Evolutionary conservation across 164 flowering plant genomes (phyloP), one percentile per base, ranked within the genome.

Genomic region (Tetracentron sinense): DNA sequence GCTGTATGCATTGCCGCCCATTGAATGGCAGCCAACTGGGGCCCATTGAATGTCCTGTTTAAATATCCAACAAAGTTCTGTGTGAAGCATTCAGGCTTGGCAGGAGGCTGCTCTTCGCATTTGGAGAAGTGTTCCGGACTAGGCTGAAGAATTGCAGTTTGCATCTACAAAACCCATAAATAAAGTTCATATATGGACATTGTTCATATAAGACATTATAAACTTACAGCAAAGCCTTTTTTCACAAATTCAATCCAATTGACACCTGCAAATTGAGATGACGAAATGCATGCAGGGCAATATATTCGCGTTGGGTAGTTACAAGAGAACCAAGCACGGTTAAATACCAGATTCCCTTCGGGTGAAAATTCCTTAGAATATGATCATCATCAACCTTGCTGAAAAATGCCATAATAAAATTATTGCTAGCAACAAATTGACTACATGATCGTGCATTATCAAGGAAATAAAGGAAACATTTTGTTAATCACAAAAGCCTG

Each of bases 1-100:
- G 96, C 96, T 17, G 99, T 94, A 69, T 94, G 99, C 83, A 81
- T 91, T 22, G 99, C 99, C 22, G 99, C 99, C 99, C 97, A 89
- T 38, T 94, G 92, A 68, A 94, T 94, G 55, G 99, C 99, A 56
- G 85, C 75, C 61, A 94, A 81, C 70, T 94, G 99, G 25, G 99
- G 99, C 4, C 73, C 85, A 74, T 94, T 94, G 57, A 94, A 94
- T 33, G 80, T 78, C 64, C 77, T 83, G 49, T 78, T 91, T 27
- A 94, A 70, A 74, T 89, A 63, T 2, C 89, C 97, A 64, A 82
- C 79, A 74, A 89, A 94, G 69, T 84, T 85, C 38, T 70, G 96
- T 0, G 99, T 94, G 78, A 94, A 91, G 76, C 97, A 94, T 27
- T 91, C 99, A 42, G 96, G 99, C 91, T 91, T 88, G 31, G 92